Evolutionary conservation across 495 filamentous ascomycete genomes (phyloP), one percentile per base, ranked within the genome.

Genomic region (Penicillium psychrofluorescens): DNA sequence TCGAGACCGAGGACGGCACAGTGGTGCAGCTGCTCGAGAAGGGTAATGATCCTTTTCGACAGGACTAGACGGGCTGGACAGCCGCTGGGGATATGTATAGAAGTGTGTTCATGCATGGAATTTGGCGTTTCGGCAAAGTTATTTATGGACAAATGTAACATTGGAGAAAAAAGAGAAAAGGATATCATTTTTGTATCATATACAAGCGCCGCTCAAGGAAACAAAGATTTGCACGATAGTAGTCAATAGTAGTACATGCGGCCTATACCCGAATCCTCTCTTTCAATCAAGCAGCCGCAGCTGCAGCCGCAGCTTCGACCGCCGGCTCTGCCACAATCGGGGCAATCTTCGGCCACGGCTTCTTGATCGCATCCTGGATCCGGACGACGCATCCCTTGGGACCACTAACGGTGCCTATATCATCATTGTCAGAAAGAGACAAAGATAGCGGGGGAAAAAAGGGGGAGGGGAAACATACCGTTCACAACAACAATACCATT

Each of bases 311-410:
- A 30, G 40, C n/a, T 3, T 30, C 38, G 37, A 35, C 32, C 32
- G 32, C 2, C 1, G 9, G 10, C n/a, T 34, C 32, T 34, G 32
- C n/a, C 32, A 34, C 49, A 68, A 70, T 44, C 42, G 65, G 64
- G 27, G 66, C 62, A 47, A 74, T 51, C 35, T 79, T 68, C 36
- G 88, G 87, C 77, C 86, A 88, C 29, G 84, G 79, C 75, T 90
- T 92, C 78, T 94, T 95, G 61, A 91, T 77, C 9, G 90, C 88
- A 70, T 97, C 90, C 56, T 92, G 85, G 42, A 97, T 76, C 67
- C 81, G 80, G 40, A 97, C 88, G 36, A 84, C 63, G 45, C 81
- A 83, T 36, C 87, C 85, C 64, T 89, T 90, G 36, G 90, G 90
- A 11, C 90, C 90, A 27, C 84, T 83, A 41, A 97, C 80, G 51